phyloP scores from a whole-genome alignment of 495 filamentous ascomycete genomes.

The Geoglossum glabrum region DNA sequence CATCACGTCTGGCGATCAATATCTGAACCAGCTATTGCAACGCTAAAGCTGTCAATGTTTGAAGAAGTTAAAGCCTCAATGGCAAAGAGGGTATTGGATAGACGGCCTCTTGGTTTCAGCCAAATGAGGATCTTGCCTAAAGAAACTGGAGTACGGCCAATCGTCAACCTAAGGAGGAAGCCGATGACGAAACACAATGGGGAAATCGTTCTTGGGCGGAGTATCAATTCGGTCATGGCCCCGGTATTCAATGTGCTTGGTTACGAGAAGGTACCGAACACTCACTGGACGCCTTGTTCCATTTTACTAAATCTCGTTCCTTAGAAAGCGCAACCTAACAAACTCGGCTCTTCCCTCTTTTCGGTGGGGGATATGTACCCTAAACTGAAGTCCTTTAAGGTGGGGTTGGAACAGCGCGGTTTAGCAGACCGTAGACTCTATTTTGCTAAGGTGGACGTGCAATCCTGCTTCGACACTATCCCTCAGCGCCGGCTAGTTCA shows the following conservation, averaged over 20 bases:
- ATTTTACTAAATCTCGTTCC: background rate
- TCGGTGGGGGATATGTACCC: conserved; percentile 65
- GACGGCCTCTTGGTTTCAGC: conserved; percentile 49
- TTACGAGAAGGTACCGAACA: conserved; percentile 42
- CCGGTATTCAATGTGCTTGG: conserved; percentile 61
- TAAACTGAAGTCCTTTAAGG: conserved; percentile 50
- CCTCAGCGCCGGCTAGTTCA: conserved; percentile 55
- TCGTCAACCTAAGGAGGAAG: conserved; percentile 64
- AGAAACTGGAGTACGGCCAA: conserved; percentile 46
- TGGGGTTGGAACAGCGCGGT: conserved; percentile 15
- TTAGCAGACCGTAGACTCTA: conserved; percentile 29
- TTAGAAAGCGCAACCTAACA: conserved; percentile 32
- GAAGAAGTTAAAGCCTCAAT: conserved; percentile 45
- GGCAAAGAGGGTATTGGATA: conserved; percentile 37
- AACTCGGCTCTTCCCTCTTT: conserved; percentile 56
- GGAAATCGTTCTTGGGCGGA: conserved; percentile 36
- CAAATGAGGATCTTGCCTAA: conserved; percentile 71
- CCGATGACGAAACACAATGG: conserved; percentile 28
- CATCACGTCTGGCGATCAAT: conserved; percentile 77
- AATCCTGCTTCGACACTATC: conserved; percentile 88
- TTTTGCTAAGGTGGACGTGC: conserved; percentile 84
- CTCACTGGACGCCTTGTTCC: background rate
- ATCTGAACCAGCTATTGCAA: conserved; percentile 47
- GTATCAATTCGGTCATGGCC: conserved; percentile 62
- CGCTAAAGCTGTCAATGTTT: conserved; percentile 56